Conservation (phyloP, 192 early-diverging fungal species). For the Entomortierella lignicola region DNA sequence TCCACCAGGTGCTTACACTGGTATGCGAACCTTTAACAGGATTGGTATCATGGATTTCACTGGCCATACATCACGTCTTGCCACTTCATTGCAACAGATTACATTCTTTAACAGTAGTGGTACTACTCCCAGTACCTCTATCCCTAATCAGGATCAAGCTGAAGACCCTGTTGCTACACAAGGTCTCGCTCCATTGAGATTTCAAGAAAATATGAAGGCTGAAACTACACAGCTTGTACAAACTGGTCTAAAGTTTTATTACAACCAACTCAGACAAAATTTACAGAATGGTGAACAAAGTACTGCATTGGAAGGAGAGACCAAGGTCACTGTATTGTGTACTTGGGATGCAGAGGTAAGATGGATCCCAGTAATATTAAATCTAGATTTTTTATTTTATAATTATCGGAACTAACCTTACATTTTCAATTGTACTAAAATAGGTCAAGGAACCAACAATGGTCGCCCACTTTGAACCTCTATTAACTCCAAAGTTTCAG, state of each 20-base stretch:
- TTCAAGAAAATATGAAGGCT: slow-evolving; percentile 4
- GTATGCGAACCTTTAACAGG: slow-evolving; percentile 66
- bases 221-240: slow-evolving; percentile 49
- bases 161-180: slow-evolving; percentile 25
- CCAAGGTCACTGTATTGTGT: slow-evolving; percentile 69
- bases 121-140: not conserved
- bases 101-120: slow-evolving; percentile 20
- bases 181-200: slow-evolving; percentile 22
- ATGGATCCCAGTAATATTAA: not conserved
- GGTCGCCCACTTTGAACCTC: slow-evolving; percentile 33
- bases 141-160: not conserved
- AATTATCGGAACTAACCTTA: not conserved
- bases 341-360: slow-evolving; percentile 65
- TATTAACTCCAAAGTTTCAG: slow-evolving; percentile 11
- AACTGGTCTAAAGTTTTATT: slow-evolving; percentile 61
- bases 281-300: not conserved
- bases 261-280: slow-evolving; percentile 29
- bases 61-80: slow-evolving; percentile 62
- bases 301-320: slow-evolving; percentile 33
- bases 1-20: slow-evolving; percentile 71
- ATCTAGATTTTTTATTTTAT: not conserved
- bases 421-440: not conserved
- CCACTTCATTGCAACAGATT: slow-evolving; percentile 62
- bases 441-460: slow-evolving; percentile 23
- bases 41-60: slow-evolving; percentile 66